These are phyloP conservation scores for Pyrus betulifolia DNA, from an alignment of 306 rosid genomes.

Conservation along the genomic window DNA sequence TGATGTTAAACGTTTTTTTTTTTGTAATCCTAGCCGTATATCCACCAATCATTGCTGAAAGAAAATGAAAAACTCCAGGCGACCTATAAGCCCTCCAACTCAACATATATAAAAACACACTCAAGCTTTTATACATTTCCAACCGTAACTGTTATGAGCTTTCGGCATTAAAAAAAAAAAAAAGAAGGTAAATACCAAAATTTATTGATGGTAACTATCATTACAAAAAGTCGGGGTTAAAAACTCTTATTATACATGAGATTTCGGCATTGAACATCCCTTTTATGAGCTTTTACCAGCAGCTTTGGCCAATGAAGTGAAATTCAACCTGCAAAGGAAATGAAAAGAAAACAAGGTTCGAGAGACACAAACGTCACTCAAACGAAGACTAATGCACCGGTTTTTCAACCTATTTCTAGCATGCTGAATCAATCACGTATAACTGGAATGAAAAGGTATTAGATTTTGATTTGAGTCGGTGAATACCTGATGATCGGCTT, in stretches of 20 bases:
- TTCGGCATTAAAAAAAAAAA: too few relatives aligned
- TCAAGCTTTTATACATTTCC: too few relatives aligned
- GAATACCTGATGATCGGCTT: conserved; percentile 76
- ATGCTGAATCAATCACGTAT: neutral
- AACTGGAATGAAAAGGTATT: neutral
- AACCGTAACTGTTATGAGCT: neutral
- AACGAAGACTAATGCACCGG: neutral
- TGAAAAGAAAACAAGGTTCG: conserved; percentile 2
- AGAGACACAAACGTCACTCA: conserved; percentile 3
- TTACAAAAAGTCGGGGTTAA: conserved; percentile 13
- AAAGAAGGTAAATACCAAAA: neutral
- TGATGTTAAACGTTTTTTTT: too few relatives aligned
- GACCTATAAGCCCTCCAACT: too few relatives aligned
- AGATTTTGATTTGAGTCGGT: neutral
- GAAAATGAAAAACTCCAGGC: too few relatives aligned
- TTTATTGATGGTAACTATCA: conserved; percentile 7
- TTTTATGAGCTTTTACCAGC: conserved; percentile 49
- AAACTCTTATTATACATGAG: conserved; percentile 7
- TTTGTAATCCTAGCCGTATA: too few relatives aligned
- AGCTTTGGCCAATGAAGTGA: conserved; percentile 73
- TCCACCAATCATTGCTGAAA: too few relatives aligned
- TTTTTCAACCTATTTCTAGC: neutral
- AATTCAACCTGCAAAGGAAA: conserved; percentile 57
- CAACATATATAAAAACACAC: too few relatives aligned
- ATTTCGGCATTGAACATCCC: neutral